These are phyloP conservation scores for Chrysoporthe cubensis DNA, from an alignment of 2,329 filamentous ascomycete genomes.

Conservation along the genomic window DNA sequence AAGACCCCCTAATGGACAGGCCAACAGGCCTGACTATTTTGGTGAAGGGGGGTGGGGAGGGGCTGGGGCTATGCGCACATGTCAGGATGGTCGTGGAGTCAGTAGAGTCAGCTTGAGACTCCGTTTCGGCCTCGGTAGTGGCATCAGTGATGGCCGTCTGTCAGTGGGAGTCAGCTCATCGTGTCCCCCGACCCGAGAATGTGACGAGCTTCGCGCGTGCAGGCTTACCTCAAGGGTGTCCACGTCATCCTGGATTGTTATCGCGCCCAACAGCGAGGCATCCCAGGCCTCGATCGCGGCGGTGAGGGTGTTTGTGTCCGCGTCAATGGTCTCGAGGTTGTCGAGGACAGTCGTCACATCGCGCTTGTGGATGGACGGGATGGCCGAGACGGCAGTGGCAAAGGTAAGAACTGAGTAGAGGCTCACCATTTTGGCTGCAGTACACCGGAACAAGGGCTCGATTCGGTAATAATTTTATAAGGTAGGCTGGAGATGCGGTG, in stretches of 20 bases:
- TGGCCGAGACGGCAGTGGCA: slow-evolving; percentile 23
- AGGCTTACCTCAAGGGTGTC: slow-evolving; percentile 15
- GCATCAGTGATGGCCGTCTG: slow-evolving; percentile 21
- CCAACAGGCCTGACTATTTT: not conserved
- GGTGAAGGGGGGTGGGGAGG: not conserved
- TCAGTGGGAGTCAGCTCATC: not conserved
- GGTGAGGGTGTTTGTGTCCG: slow-evolving; percentile 20
- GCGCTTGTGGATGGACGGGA: slow-evolving; percentile 11
- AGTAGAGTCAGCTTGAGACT: slow-evolving; percentile 18
- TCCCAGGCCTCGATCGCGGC: slow-evolving; percentile 23
- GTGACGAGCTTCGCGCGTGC: not conserved
- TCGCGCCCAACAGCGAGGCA: slow-evolving; percentile 17
- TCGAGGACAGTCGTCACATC: slow-evolving; percentile 21
- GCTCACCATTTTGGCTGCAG: slow-evolving; percentile 23
- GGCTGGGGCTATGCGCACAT: not conserved
- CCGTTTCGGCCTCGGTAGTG: slow-evolving; percentile 18
- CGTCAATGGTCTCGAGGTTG: slow-evolving; percentile 24
- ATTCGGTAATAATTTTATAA: no score
- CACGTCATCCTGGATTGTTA: slow-evolving; percentile 16
- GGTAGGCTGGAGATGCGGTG: not conserved
- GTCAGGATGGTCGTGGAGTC: slow-evolving; percentile 24
- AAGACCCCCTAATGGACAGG: not conserved
- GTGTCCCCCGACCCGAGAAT: not conserved
- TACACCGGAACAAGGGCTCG: not conserved
- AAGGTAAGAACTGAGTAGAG: slow-evolving; percentile 19